Evolutionary conservation across 495 filamentous ascomycete species (phyloP), one percentile per base, ranked within the genome.

Genomic region (Tuber magnatum): DNA sequence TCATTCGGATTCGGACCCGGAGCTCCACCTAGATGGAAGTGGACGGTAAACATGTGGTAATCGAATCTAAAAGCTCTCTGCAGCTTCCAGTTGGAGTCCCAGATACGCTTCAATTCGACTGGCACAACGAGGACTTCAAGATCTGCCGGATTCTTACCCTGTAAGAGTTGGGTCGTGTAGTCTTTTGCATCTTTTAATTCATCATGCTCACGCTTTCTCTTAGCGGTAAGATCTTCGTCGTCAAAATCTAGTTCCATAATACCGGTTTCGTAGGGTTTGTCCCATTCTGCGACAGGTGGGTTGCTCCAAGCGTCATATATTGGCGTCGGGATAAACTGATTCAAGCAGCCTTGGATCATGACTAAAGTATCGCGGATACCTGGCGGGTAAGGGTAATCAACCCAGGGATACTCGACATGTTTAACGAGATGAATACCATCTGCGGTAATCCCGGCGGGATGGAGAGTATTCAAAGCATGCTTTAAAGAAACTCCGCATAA

Each of bases 271-370:
- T 7, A 14, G 8, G 56, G 56, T 5, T 65, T 65, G 14, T 65
- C 14, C 56, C 56, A 65, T 35, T 32, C 56, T 14, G 56, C 56
- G 14, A 35, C 16, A 4, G 56, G 56, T 18, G 56, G 56, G 16
- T 80, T 80, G 20, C 70, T 71, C 78, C 78, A 80, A 42, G 76
- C 77, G 8, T 80, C 77, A 1, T 73, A 61, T n/a, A 81, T 51
- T 24, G 78, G 72, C 10, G 73, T 73, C 3, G 80, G 80, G 40
- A 81, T 24, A 48, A 75, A 77, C 18, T 48, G 71, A 9, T 73
- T 72, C 24, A 81, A 76, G 28, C 41, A 28, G 24, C 32, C 24
- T 43, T 41, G 51, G 24, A 35, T 39, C 73, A 75, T 46, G 39
- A 69, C 38, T 22, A 61, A 32, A 61, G 51, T 10, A 28, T 61